These are phyloP conservation scores for Penicillium flavigenum DNA, from an alignment of 495 filamentous ascomycete genomes.

Conservation along the genomic window DNA sequence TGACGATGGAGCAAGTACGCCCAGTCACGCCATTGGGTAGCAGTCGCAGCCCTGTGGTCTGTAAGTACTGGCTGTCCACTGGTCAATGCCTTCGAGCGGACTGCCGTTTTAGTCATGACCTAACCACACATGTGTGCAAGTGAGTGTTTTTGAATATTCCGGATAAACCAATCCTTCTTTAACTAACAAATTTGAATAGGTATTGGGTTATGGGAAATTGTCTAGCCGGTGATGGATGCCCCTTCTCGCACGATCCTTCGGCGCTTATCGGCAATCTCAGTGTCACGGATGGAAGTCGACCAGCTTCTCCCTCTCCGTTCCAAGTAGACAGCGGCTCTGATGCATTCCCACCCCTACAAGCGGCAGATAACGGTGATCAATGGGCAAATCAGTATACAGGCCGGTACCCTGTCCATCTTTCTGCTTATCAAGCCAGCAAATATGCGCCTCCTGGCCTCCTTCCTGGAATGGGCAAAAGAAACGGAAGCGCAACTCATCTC, in stretches of 20 bases:
- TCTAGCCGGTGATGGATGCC: constrained; percentile 88
- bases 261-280: constrained; percentile 68
- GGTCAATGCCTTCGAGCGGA: constrained; percentile 92
- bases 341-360: constrained; percentile 81
- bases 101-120: constrained; percentile 95
- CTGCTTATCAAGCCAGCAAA: constrained; percentile 30
- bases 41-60: constrained; percentile 79
- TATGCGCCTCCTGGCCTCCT: constrained; percentile 29
- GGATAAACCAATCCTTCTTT: not conserved
- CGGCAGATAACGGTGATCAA: constrained; percentile 50
- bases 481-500: constrained; percentile 44
- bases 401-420: constrained; percentile 40
- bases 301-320: constrained; percentile 51
- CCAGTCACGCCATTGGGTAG: constrained; percentile 71
- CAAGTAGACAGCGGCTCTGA: constrained; percentile 75
- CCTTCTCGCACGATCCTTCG: constrained; percentile 96
- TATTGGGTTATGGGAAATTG: constrained; percentile 98
- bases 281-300: constrained; percentile 56
- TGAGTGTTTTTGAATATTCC: constrained; percentile 51
- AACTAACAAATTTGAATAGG: constrained; percentile 42
- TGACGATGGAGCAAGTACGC: constrained; percentile 67
- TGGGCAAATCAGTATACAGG: constrained; percentile 52
- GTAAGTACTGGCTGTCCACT: constrained; percentile 91
- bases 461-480: constrained; percentile 48
- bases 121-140: constrained; percentile 97